A percentile compares a stretch with the other conserved stretches of the same genome.
Conservation (phyloP, 2,329 filamentous ascomycete species). For the Graphilbum fragrans region DNA sequence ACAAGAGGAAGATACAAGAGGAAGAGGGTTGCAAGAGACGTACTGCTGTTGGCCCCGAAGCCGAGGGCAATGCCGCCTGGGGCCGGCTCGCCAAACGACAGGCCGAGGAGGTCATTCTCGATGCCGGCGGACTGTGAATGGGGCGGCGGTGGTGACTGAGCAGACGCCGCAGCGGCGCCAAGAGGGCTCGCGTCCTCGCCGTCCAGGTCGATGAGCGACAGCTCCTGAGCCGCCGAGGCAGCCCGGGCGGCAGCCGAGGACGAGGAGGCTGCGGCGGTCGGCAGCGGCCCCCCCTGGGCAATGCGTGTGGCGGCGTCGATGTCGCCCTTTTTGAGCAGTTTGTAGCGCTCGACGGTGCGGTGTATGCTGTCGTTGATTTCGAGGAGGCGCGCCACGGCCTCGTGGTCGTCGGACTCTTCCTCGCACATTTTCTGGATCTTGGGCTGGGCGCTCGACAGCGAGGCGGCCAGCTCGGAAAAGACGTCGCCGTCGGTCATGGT, state of each 20-base stretch:
- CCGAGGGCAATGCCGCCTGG: conserved; percentile 79
- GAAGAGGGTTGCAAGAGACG: background rate
- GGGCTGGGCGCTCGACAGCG: conserved; percentile 85
- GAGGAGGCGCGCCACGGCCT: conserved; percentile 87
- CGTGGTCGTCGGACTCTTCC: conserved; percentile 92
- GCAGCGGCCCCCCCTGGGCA: conserved; percentile 57
- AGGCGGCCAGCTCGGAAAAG: conserved; percentile 74
- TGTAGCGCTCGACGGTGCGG: conserved; percentile 88
- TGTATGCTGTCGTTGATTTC: conserved; percentile 99
- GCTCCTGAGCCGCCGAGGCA: conserved; percentile 59
- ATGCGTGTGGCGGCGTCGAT: conserved; percentile 72
- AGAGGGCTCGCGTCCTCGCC: conserved; percentile 39
- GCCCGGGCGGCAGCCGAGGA: conserved; percentile 37
- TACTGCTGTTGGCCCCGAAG: conserved; percentile 57
- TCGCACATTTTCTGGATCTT: conserved; percentile 99
- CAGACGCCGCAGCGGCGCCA: conserved; percentile 20
- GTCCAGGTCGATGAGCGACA: conserved; percentile 90
- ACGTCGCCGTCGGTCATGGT: conserved; percentile 57
- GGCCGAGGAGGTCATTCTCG: conserved; percentile 81
- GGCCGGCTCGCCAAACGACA: conserved; percentile 60
- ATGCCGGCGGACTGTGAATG: conserved; percentile 50
- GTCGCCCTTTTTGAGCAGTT: conserved; percentile 91
- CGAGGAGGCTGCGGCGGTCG: conserved; percentile 21
- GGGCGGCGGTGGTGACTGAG: conserved; percentile 20
- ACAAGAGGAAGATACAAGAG: background rate